phyloP scores from a whole-genome alignment of 495 filamentous ascomycete genomes.

The Trichoderma asperelloides region DNA sequence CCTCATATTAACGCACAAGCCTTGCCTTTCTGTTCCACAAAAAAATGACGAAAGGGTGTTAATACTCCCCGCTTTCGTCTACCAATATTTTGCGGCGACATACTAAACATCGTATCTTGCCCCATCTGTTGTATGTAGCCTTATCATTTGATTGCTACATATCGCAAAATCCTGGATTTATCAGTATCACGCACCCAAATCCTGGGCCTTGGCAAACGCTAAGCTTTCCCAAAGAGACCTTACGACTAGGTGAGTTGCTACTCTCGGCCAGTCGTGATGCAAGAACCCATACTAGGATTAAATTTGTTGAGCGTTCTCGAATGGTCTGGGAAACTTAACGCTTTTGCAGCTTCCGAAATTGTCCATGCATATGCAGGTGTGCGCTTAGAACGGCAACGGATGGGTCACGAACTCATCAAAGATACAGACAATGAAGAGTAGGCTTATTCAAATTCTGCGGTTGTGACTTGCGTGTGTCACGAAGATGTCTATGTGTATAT shows the following conservation, averaged over 20 bases:
- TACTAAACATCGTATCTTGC: not conserved
- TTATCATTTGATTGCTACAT: not conserved
- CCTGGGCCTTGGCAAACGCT: not conserved
- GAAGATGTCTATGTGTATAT: not conserved
- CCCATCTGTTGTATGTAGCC: not conserved
- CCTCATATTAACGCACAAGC: not conserved
- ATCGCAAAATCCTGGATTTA: not conserved
- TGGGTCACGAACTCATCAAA: not conserved
- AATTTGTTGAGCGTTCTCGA: not conserved
- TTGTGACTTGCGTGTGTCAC: not conserved
- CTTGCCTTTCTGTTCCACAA: not conserved
- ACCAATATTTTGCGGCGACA: not conserved
- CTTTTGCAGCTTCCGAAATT: not conserved
- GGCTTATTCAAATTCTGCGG: not conserved
- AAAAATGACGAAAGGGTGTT: not conserved
- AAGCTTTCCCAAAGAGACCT: not conserved
- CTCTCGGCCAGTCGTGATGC: not conserved
- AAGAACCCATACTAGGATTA: not conserved
- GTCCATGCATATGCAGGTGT: not conserved
- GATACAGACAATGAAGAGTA: not conserved
- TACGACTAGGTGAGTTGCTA: not conserved
- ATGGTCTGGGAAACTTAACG: not conserved
- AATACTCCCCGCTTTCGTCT: not conserved
- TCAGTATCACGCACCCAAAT: not conserved
- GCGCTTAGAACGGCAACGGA: not conserved